phyloP scores from a whole-genome alignment of 2,329 filamentous ascomycete genomes.

The Sporothrix curviconia region DNA sequence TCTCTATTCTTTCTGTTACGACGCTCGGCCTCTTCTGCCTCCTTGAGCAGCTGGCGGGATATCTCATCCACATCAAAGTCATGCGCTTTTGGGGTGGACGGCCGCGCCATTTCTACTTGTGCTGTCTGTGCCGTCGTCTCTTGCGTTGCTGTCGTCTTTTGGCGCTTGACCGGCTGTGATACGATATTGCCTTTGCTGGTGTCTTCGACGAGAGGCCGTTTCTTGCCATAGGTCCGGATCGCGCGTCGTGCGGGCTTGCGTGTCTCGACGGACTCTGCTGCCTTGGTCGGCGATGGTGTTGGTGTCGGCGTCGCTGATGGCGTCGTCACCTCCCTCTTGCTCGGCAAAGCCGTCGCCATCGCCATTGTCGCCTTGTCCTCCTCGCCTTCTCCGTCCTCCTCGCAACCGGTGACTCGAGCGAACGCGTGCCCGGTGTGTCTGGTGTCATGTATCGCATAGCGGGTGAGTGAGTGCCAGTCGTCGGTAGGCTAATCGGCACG shows the following conservation, averaged over 20 bases:
- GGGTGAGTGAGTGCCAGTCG: not conserved
- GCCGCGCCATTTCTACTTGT: not conserved
- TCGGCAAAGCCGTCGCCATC: not conserved
- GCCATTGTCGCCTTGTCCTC: not conserved
- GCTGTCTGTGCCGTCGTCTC: not conserved
- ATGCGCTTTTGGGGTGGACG: not conserved
- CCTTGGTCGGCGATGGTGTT: not conserved
- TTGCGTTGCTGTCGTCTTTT: not conserved
- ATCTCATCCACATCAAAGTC: slow-evolving; percentile 1
- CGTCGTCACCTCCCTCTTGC: not conserved
- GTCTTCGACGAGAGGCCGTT: slow-evolving; percentile 8
- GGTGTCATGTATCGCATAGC: slow-evolving; percentile 16
- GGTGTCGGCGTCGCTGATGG: slow-evolving; percentile 5
- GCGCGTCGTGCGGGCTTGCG: slow-evolving; percentile 9
- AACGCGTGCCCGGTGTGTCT: slow-evolving; percentile 15
- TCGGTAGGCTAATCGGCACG: not conserved
- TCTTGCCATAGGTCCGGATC: slow-evolving; percentile 20
- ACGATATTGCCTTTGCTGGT: not conserved
- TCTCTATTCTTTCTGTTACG: too few relatives aligned
- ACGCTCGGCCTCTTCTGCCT: slow-evolving; percentile 5
- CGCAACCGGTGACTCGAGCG: slow-evolving; percentile 7
- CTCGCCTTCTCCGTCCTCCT: slow-evolving; percentile 12
- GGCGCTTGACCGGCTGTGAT: not conserved
- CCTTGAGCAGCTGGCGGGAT: slow-evolving; percentile 10
- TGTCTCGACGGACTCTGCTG: not conserved